Evolutionary conservation across 176 grass and related monocot species (phyloP).

Genomic region (Triticum turgidum): DNA sequence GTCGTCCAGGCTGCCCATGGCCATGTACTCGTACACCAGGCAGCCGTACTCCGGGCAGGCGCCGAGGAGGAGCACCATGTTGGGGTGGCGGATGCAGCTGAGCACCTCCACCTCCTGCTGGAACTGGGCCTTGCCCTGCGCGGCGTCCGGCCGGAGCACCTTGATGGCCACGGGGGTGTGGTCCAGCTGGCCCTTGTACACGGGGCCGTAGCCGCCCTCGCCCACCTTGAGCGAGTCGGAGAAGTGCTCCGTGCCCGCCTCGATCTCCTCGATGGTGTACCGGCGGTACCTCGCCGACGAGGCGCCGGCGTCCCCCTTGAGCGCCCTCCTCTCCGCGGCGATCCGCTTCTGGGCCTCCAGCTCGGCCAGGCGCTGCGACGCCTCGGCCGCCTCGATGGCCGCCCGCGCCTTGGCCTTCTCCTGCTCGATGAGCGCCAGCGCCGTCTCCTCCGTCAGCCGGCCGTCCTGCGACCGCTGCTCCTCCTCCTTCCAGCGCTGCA

Average conservation of each 20-base stretch:
- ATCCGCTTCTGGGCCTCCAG: constrained; percentile 76
- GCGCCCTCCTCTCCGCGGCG: constrained; percentile 53
- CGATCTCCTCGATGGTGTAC: constrained; percentile 86
- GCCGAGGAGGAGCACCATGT: constrained; percentile 95
- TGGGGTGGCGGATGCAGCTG: constrained; percentile 88
- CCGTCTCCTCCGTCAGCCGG: constrained; percentile 61
- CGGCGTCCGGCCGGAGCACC: constrained; percentile 82
- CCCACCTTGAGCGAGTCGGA: constrained; percentile 65
- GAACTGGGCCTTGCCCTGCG: constrained; percentile 86
- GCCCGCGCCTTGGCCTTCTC: constrained; percentile 66
- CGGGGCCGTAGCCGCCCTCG: constrained; percentile 92
- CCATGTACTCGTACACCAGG: constrained; percentile 96
- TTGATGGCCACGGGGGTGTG: constrained; percentile 91
- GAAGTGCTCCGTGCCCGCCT: constrained; percentile 72
- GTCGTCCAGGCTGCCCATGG: constrained; percentile 84
- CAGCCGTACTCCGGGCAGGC: constrained; percentile 94
- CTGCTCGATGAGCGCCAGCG: constrained; percentile 63
- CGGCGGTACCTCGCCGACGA: constrained; percentile 49
- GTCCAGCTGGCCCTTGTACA: constrained; percentile 79
- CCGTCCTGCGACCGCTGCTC: constrained; percentile 47
- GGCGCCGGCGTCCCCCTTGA: constrained; percentile 38
- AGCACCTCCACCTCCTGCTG: constrained; percentile 95
- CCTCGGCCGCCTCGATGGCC: constrained; percentile 64
- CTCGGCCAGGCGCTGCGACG: constrained; percentile 64
- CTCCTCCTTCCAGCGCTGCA: constrained; percentile 81